These are phyloP conservation scores for Salix viminalis DNA, from an alignment of 345 rosid species.

Conservation along the genomic window DNA sequence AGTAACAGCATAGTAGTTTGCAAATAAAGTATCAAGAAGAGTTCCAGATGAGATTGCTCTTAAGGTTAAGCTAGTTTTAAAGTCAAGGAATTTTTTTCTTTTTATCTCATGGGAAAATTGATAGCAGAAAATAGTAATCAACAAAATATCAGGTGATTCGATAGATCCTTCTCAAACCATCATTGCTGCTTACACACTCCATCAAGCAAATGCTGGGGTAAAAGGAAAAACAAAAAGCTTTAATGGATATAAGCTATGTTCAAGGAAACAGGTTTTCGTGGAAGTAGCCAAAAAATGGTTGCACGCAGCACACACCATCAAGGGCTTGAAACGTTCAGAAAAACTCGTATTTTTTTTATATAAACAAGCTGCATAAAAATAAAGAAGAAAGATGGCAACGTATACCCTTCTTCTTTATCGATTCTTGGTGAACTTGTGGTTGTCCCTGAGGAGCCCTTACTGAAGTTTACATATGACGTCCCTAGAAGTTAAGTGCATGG, in stretches of 20 bases:
- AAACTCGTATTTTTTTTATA: neutral
- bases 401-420: slow-evolving; percentile 39
- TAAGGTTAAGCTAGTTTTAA: neutral
- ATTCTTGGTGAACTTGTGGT: slow-evolving; percentile 29
- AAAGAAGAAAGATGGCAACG: neutral
- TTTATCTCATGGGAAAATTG: neutral
- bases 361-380: neutral
- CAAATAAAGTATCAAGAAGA: neutral
- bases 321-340: neutral
- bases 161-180: neutral
- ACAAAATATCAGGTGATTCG: neutral
- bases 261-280: neutral
- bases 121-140: neutral
- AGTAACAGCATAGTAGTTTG: neutral
- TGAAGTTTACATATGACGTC: slow-evolving; percentile 41
- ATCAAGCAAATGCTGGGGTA: neutral
- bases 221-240: neutral
- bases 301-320: neutral
- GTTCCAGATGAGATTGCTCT: neutral
- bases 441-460: slow-evolving; percentile 26
- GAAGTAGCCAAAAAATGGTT: neutral
- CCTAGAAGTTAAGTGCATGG: slow-evolving; percentile 22
- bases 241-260: neutral
- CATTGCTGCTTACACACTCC: neutral
- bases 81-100: neutral